Conservation (phyloP, 2,329 filamentous ascomycete species). For the Aureobasidium sp. region DNA sequence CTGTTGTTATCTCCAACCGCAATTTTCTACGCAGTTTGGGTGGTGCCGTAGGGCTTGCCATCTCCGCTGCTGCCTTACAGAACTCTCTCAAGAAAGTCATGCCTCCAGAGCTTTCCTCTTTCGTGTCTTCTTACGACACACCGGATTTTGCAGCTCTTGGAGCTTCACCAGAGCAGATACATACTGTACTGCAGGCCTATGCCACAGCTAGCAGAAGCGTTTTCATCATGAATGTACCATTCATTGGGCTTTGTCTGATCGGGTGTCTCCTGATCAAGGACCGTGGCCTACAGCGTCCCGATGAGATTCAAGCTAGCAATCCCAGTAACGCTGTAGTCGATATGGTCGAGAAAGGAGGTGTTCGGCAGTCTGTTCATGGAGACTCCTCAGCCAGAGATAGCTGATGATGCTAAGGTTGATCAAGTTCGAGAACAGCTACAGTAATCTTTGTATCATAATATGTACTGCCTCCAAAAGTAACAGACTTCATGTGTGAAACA, state of each 20-base stretch:
- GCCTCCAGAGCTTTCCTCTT: neutral
- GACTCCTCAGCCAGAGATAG: neutral
- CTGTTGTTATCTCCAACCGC: conserved; percentile 67
- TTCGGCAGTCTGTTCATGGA: neutral
- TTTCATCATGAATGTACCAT: conserved; percentile 5
- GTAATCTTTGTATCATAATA: too few species aligned
- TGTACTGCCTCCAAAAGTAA: too few species aligned
- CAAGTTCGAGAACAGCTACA: neutral
- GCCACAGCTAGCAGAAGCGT: conserved; percentile 2
- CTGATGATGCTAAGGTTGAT: neutral
- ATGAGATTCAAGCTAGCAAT: neutral
- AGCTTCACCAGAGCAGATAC: conserved; percentile 1
- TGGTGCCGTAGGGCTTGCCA: conserved; percentile 63
- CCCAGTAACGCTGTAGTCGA: neutral
- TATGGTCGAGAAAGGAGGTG: neutral
- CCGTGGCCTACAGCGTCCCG: conserved; percentile 7
- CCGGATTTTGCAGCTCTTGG: neutral
- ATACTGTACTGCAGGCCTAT: neutral
- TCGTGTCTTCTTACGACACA: neutral
- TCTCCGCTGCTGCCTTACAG: conserved; percentile 58
- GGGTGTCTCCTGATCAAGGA: conserved; percentile 1
- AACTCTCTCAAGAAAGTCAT: conserved; percentile 1
- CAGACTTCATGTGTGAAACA: too few species aligned
- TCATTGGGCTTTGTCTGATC: conserved; percentile 1
- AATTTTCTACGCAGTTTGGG: conserved; percentile 70